Base-by-base conservation (phyloP, 352 stramenopile genomes). In the Chrysophaeum taylorii region DNA sequence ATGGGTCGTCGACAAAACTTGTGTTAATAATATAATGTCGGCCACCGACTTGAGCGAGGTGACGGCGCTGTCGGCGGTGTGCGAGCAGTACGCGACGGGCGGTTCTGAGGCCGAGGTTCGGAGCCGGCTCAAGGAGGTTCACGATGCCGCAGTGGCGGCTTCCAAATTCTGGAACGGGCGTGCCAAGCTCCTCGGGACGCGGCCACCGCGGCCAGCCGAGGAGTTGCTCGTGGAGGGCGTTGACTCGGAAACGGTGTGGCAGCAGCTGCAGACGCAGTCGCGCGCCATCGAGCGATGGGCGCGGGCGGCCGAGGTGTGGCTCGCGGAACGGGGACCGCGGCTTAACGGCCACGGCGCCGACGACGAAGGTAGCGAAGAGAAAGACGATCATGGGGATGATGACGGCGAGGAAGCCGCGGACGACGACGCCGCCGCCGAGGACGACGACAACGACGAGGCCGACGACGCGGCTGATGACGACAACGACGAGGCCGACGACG, bases 201-300 rank as follows among this genome's bases (percentile, higher is more conserved):
- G 50, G 15, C 5, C 50, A 5, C 15, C 38, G 25, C 23, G 27
- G 4, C 23, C 2, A 31, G 23, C n/a, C 5, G 15, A 31, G 33
- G 33, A 27, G 57, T 36, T 66, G 14, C 27, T 66, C 57, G 57
- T 41, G 33, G 57, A 66, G 33, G 33, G 36, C 36, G 57, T 27
- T 36, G 57, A 66, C 57, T 1, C 31, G 14, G 57, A 66, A n/a
- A 66, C 57, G 2, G 33, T 66, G 9, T 66, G 57, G 57, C 57
- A 66, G 57, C 57, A 66, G 57, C 57, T 66, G 2, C 57, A 45
- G 57, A 2, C 7, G 16, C 57, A 36, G 31, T 27, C 14, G 12
- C 57, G 57, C 57, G 57, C 18, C 57, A 36, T 41, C 33, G 57
- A 66, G 18, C 57, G 57, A 31, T 35, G 27, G 14, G 57, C 57